phyloP scores from a whole-genome alignment of 352 stramenopile species.

The Phytopythium delawarense region DNA sequence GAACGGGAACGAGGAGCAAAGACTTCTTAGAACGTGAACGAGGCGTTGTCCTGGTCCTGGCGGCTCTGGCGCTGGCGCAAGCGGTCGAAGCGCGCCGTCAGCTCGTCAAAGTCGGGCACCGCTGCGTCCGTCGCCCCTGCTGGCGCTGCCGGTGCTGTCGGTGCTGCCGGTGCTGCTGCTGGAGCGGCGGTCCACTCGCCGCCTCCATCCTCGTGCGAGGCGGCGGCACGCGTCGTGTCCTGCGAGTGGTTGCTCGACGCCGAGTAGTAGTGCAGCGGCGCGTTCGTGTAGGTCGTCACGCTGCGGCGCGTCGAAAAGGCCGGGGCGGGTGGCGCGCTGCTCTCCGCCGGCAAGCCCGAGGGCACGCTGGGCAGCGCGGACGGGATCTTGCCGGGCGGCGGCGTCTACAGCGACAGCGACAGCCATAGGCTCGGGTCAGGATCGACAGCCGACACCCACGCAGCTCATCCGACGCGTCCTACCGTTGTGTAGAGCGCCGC shows the following conservation, averaged over 20 bases:
- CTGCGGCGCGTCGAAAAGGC: slow-evolving; percentile 26
- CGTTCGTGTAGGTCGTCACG: slow-evolving; percentile 35
- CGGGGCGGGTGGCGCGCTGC: slow-evolving; percentile 12
- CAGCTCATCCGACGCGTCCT: slow-evolving; percentile 7
- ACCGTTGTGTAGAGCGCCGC: slow-evolving; percentile 68
- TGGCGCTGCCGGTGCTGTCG: slow-evolving; percentile 3
- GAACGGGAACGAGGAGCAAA: too few relatives aligned
- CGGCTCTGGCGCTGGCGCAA: slow-evolving; percentile 76
- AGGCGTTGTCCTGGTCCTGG: slow-evolving; percentile 42
- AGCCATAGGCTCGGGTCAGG: background rate
- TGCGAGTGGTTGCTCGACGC: slow-evolving; percentile 8
- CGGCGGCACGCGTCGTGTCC: slow-evolving; percentile 1
- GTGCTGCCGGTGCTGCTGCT: slow-evolving; percentile 1
- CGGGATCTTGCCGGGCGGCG: slow-evolving; percentile 35
- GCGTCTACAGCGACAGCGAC: slow-evolving; percentile 24
- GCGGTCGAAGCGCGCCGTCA: slow-evolving; percentile 91
- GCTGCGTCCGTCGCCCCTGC: slow-evolving; percentile 20
- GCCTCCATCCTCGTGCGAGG: slow-evolving; percentile 8
- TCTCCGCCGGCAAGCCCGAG: slow-evolving; percentile 20
- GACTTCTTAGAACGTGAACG: slow-evolving; percentile 58
- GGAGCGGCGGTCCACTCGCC: background rate
- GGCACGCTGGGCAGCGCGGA: slow-evolving; percentile 42
- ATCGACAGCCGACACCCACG: background rate
- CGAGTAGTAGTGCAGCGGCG: slow-evolving; percentile 31
- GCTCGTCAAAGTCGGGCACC: slow-evolving; percentile 89